phyloP scores from a whole-genome alignment of 2,329 filamentous ascomycete genomes.

The Penicillium sp. region DNA sequence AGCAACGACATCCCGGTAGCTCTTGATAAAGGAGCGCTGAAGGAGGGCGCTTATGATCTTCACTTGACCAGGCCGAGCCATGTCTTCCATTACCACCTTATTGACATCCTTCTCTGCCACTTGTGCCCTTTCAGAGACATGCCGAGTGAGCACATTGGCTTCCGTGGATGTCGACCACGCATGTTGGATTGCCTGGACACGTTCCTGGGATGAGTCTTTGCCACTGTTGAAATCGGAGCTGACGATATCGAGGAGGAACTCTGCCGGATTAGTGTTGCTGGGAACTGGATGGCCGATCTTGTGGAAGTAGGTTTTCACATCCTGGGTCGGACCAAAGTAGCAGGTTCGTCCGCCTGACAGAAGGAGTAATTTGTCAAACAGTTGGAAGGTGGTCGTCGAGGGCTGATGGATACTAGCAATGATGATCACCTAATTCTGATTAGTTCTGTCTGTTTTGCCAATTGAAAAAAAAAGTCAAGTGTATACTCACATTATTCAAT shows the following conservation, averaged over 20 bases:
- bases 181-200: constrained; percentile 54
- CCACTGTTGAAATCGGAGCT: constrained; percentile 70
- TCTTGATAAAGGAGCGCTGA: constrained; percentile 78
- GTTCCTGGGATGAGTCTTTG: constrained; percentile 45
- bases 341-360: constrained; percentile 68
- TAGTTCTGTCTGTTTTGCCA: background rate
- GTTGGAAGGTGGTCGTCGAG: constrained; percentile 71
- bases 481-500: constrained; percentile 58
- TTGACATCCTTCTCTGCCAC: constrained; percentile 27
- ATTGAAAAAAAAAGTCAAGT: background rate
- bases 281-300: constrained; percentile 62
- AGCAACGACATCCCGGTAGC: constrained; percentile 76
- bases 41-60: constrained; percentile 64
- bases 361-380: constrained; percentile 76
- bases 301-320: constrained; percentile 63
- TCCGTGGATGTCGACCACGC: constrained; percentile 55
- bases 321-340: constrained; percentile 66
- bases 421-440: constrained; percentile 60
- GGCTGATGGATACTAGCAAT: constrained; percentile 85
- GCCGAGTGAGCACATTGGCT: constrained; percentile 31
- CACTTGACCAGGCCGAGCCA: constrained; percentile 44
- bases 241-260: constrained; percentile 74
- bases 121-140: constrained; percentile 21
- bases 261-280: constrained; percentile 71
- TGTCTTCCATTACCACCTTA: constrained; percentile 16